A percentile compares a stretch with the other conserved stretches of the same genome.
These are phyloP conservation scores for Trametes cingulata DNA, from an alignment of 768 basidiomycete species.

Conservation along the genomic window DNA sequence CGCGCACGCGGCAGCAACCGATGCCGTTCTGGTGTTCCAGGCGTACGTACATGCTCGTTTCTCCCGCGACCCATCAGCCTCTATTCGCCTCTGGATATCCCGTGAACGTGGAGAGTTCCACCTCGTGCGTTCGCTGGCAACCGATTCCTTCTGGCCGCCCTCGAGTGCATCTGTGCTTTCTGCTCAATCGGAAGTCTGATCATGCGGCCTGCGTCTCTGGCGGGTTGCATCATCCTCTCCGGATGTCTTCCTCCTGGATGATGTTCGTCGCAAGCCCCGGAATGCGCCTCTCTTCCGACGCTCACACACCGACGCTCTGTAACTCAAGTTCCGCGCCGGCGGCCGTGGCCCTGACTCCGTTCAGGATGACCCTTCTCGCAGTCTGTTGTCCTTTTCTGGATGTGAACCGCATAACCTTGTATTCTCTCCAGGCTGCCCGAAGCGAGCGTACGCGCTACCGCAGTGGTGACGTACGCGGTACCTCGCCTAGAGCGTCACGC, in stretches of 20 bases:
- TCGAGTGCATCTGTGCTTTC: not conserved
- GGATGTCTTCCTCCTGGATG: not conserved
- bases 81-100: not conserved
- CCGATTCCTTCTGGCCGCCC: not conserved
- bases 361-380: not conserved
- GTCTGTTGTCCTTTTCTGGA: not conserved
- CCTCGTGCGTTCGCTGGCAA: not conserved
- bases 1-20: not conserved
- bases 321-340: conserved; percentile 12
- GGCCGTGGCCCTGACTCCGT: not conserved
- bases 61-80: conserved; percentile 15
- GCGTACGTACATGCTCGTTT: conserved; percentile 2
- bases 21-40: not conserved
- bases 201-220: not conserved
- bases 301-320: conserved; percentile 6
- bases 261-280: not conserved
- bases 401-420: not conserved
- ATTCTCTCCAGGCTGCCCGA: not conserved
- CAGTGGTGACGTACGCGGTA: conserved; percentile 3
- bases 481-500: not conserved
- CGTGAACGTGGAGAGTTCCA: not conserved
- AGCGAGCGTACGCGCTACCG: not conserved
- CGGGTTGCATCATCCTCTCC: not conserved
- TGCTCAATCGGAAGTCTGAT: conserved; percentile 9
- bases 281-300: not conserved